phyloP scores from a whole-genome alignment of 129 eudicot genomes.

The Flaveria ramosissima region DNA sequence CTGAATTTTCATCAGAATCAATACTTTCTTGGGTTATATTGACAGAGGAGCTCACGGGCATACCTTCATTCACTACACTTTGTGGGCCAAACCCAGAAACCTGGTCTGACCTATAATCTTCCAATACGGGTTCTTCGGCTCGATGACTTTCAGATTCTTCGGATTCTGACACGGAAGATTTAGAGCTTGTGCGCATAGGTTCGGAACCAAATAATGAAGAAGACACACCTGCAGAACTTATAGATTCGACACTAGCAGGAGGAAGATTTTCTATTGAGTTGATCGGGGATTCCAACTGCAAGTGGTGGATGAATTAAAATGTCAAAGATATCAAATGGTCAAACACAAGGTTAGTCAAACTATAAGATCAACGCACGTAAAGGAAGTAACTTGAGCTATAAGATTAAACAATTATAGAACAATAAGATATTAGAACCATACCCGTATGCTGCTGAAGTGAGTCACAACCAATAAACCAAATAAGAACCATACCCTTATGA shows the following conservation, averaged over 20 bases:
- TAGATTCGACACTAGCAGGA: constrained; percentile 48
- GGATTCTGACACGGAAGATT: constrained; percentile 38
- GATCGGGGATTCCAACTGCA: constrained; percentile 52
- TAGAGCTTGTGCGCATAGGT: constrained; percentile 34
- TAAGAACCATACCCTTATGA: constrained; percentile 27
- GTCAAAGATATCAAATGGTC: constrained; percentile 30
- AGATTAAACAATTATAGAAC: constrained; percentile 24
- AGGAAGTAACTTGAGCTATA: constrained; percentile 21
- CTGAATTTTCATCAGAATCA: constrained; percentile 23
- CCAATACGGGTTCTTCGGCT: constrained; percentile 37
- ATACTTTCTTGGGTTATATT: constrained; percentile 23
- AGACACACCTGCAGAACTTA: constrained; percentile 43
- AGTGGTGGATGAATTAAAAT: constrained; percentile 27
- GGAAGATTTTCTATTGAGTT: constrained; percentile 44
- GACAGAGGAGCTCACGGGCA: constrained; percentile 20
- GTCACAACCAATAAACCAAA: constrained; percentile 32
- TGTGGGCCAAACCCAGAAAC: constrained; percentile 28
- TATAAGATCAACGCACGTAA: constrained; percentile 3
- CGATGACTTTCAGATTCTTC: constrained; percentile 53
- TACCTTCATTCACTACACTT: constrained; percentile 19
- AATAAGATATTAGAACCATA: constrained; percentile 33
- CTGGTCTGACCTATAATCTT: constrained; percentile 17
- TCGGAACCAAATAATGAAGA: constrained; percentile 53
- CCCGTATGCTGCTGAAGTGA: constrained; percentile 38
- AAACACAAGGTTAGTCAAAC: constrained; percentile 20